phyloP scores from a whole-genome alignment of 140 eudicot species.

The Senecio squalidus region DNA sequence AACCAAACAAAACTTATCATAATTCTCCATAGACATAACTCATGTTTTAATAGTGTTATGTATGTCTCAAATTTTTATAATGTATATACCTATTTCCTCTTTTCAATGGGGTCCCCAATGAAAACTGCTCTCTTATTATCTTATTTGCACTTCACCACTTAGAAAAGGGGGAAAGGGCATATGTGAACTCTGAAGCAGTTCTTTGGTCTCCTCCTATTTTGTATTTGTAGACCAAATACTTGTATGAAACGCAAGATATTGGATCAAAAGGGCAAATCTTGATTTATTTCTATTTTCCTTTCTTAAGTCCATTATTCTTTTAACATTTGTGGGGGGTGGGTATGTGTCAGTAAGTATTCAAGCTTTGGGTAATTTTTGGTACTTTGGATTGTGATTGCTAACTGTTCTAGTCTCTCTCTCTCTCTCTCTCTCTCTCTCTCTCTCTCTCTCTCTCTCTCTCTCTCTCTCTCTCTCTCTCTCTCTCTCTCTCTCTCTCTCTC shows the following conservation, averaged over 20 bases:
- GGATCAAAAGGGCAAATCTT: slow-evolving; percentile 35
- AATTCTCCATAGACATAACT: no score
- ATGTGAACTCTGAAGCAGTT: not conserved
- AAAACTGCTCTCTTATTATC: not conserved
- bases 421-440: slow-evolving; percentile 16
- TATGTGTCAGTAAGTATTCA: slow-evolving; percentile 33
- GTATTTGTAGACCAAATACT: slow-evolving; percentile 15
- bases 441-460: slow-evolving; percentile 24
- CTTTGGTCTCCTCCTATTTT: not conserved
- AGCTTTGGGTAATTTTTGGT: slow-evolving; percentile 31
- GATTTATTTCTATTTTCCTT: slow-evolving; percentile 27
- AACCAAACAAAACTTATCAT: no score
- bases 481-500: slow-evolving; percentile 16
- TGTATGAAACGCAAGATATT: slow-evolving; percentile 30
- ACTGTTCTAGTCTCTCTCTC: slow-evolving; percentile 33
- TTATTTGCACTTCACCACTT: no score
- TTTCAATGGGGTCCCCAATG: no score
- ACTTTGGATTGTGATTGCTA: slow-evolving; percentile 38
- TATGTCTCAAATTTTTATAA: no score
- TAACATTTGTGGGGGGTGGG: slow-evolving; percentile 22
- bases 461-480: slow-evolving; percentile 18
- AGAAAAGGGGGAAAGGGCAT: no score
- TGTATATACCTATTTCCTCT: no score
- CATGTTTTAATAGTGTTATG: no score
- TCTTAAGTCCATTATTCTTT: slow-evolving; percentile 25